Percentiles rank a stretch among this genome's conserved stretches.
Conservation (phyloP, 2,329 filamentous ascomycete species). For the Tolypocladium ovalisporum region DNA sequence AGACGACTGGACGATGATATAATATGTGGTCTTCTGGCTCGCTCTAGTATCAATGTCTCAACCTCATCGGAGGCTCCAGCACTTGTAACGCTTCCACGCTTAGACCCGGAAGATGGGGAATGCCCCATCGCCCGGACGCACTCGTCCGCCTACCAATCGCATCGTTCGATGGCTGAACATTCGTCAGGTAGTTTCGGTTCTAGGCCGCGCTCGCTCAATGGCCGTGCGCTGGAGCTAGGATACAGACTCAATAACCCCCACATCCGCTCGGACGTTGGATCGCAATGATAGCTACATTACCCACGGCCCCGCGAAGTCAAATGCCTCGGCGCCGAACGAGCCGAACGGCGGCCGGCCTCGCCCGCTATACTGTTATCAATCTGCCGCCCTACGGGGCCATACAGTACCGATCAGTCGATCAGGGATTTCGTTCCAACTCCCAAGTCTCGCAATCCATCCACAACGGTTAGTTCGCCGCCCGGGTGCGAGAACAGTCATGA, state of each 20-base stretch:
- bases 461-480: background rate
- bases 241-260: background rate
- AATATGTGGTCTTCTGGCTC: background rate
- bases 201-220: background rate
- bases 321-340: background rate
- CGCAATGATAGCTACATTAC: background rate
- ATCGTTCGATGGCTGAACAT: background rate
- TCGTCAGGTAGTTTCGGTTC: background rate
- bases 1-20: background rate
- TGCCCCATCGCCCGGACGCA: background rate
- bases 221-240: background rate
- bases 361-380: background rate
- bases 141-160: background rate
- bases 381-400: background rate
- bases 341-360: background rate
- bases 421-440: background rate
- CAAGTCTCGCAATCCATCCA: background rate
- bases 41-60: background rate
- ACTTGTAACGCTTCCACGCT: background rate
- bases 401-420: background rate
- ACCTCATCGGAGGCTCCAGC: background rate
- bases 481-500: too few relatives aligned
- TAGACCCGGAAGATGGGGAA: background rate
- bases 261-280: background rate
- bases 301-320: background rate